Conservation (phyloP, 2,329 filamentous ascomycete genomes). For the Dothistroma pini region DNA sequence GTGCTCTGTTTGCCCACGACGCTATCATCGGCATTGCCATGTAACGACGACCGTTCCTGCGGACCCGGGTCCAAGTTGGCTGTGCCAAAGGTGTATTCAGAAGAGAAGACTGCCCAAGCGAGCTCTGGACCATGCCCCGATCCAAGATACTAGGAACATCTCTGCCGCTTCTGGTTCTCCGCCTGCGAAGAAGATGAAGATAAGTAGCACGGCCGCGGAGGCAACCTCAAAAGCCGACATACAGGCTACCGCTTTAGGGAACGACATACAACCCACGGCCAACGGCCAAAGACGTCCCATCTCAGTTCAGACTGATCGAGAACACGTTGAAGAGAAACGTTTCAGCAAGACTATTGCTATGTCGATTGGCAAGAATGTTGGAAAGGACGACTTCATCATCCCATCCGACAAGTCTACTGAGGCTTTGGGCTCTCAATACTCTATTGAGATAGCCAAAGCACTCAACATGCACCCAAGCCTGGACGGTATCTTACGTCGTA, state of each 20-base stretch:
- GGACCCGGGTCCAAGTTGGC: constrained; percentile 19
- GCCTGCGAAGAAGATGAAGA: not conserved
- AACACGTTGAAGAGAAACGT: not conserved
- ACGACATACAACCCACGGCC: not conserved
- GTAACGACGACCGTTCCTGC: not conserved
- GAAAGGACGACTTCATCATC: not conserved
- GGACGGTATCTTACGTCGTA: not conserved
- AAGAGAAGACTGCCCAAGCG: constrained; percentile 13
- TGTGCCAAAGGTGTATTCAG: constrained; percentile 27
- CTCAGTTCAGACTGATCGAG: not conserved
- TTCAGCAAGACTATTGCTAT: not conserved
- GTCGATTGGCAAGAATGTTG: not conserved
- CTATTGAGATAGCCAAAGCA: not conserved
- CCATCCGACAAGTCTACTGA: not conserved
- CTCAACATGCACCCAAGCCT: not conserved
- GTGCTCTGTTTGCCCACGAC: constrained; percentile 16
- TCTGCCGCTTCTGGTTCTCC: not conserved
- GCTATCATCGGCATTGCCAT: constrained; percentile 18
- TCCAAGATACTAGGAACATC: not conserved
- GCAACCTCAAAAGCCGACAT: not conserved
- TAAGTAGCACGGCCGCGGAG: not conserved
- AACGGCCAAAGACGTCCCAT: not conserved
- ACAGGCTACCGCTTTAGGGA: not conserved
- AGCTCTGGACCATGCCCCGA: not conserved
- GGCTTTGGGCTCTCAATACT: not conserved